phyloP scores from a whole-genome alignment of 2,329 filamentous ascomycete species.

The Ciborinia camelliae region DNA sequence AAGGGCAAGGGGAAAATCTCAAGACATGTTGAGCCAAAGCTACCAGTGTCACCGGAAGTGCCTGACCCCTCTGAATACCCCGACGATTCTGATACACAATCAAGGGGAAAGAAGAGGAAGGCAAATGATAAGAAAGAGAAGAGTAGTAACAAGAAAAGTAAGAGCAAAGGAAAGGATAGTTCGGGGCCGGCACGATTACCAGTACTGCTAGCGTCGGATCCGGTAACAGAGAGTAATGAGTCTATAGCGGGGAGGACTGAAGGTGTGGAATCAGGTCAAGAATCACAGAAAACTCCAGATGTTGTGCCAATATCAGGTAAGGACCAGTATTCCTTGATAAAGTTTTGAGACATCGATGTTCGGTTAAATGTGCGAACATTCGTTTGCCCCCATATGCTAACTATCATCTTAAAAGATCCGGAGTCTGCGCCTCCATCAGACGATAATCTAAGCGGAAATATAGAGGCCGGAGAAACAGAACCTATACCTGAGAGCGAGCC shows the following conservation, averaged over 20 bases:
- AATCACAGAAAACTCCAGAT: not conserved
- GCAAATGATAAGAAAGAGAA: slow-evolving; percentile 21
- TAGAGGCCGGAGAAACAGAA: not conserved
- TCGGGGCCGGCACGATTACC: not conserved
- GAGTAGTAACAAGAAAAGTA: slow-evolving; percentile 20
- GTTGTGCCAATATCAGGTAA: not conserved
- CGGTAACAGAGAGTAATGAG: not conserved
- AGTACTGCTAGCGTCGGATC: not conserved
- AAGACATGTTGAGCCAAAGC: slow-evolving; percentile 22
- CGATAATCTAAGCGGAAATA: not conserved
- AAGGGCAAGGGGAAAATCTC: slow-evolving; percentile 21
- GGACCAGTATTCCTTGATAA: not conserved
- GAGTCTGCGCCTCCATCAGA: not conserved
- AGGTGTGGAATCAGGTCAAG: not conserved
- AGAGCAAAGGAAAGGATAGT: slow-evolving; percentile 18
- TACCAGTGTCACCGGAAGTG: slow-evolving; percentile 8
- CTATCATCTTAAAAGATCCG: not conserved
- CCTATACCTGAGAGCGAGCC: not conserved
- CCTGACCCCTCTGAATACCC: not conserved
- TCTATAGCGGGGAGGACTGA: not conserved
- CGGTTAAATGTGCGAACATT: not conserved
- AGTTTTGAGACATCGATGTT: not conserved
- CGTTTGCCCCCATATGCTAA: not conserved
- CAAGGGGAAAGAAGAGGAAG: slow-evolving; percentile 12
- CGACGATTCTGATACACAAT: slow-evolving; percentile 2